Conservation (phyloP, 257 asterid species). For the Jacaranda mimosifolia region DNA sequence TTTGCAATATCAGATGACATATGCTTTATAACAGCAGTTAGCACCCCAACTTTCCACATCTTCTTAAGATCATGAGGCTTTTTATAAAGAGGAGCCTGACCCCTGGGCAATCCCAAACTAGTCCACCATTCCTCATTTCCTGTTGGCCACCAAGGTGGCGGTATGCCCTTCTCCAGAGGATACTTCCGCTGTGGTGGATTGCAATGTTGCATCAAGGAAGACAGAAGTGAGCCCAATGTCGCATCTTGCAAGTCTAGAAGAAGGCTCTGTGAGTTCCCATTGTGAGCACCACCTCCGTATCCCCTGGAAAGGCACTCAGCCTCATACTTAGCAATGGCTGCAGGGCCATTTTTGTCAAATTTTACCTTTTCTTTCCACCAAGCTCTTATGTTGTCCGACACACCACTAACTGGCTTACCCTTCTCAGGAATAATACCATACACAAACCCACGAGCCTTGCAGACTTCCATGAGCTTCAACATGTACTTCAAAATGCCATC, state of each 20-base stretch:
- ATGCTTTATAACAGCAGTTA: conserved; percentile 76
- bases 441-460: conserved; percentile 77
- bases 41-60: conserved; percentile 75
- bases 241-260: conserved; percentile 74
- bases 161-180: conserved; percentile 64
- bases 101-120: conserved; percentile 54
- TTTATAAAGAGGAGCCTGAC: conserved; percentile 64
- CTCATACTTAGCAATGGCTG: conserved; percentile 72
- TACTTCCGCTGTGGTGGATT: conserved; percentile 72
- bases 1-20: conserved; percentile 77
- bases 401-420: conserved; percentile 76
- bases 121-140: conserved; percentile 84
- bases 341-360: conserved; percentile 72
- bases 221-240: conserved; percentile 72
- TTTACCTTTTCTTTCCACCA: conserved; percentile 89
- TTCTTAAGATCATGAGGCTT: conserved; percentile 83
- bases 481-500: conserved; percentile 81
- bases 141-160: conserved; percentile 86
- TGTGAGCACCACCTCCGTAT: too few relatives aligned
- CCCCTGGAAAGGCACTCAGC: conserved; percentile 37
- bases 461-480: conserved; percentile 83
- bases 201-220: conserved; percentile 76
- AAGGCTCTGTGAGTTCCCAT: neutral
- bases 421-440: conserved; percentile 80
- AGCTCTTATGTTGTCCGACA: conserved; percentile 74